Conservation (phyloP, 2,329 filamentous ascomycete genomes). For the Diaporthe batatas region DNA sequence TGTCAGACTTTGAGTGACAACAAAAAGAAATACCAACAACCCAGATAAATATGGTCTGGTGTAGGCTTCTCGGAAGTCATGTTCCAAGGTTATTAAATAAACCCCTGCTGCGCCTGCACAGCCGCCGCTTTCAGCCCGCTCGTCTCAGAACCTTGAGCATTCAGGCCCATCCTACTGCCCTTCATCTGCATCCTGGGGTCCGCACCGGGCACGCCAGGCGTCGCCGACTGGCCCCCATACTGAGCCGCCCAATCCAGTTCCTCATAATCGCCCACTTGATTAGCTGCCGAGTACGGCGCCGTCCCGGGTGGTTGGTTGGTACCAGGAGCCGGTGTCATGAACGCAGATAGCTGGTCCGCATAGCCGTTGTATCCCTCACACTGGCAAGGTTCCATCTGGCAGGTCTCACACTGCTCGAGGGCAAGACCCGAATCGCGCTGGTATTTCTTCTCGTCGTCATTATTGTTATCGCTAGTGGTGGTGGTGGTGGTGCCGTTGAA, state of each 20-base stretch:
- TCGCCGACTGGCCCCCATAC: conserved; percentile 2
- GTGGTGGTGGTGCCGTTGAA: conserved; percentile 15
- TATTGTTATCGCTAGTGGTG: neutral
- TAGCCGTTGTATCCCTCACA: conserved; percentile 39
- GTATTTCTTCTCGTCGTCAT: neutral
- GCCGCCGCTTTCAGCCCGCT: neutral
- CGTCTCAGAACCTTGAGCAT: neutral
- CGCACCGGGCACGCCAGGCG: neutral
- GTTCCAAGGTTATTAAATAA: conserved; percentile 19
- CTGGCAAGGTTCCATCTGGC: conserved; percentile 37
- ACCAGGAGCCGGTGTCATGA: conserved; percentile 36
- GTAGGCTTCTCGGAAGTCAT: neutral
- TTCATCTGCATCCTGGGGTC: conserved; percentile 22
- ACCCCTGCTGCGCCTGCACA: conserved; percentile 12
- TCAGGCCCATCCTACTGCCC: conserved; percentile 14
- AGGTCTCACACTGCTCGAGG: conserved; percentile 38
- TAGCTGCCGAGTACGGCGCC: neutral
- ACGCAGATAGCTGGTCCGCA: conserved; percentile 41
- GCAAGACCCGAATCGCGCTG: conserved; percentile 41
- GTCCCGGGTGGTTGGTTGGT: neutral
- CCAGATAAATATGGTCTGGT: neutral
- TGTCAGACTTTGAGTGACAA: neutral
- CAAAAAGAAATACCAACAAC: neutral
- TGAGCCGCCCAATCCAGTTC: conserved; percentile 36
- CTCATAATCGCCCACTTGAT: conserved; percentile 11